Evolutionary conservation across 306 rosid species (phyloP), one percentile per base, ranked within the genome.

Genomic region (Cucumis hystrix): DNA sequence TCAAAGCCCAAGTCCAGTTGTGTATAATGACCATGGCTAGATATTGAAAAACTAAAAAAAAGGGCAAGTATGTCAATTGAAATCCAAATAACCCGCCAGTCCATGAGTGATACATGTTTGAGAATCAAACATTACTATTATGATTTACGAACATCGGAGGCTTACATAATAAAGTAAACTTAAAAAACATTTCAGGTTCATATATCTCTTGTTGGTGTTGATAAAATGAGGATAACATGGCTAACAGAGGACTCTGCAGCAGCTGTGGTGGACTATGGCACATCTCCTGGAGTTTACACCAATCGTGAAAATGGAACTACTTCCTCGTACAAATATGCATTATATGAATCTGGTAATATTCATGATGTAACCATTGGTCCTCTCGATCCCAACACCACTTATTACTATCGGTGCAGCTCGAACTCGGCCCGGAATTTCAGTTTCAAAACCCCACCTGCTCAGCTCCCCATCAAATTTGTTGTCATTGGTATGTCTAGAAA

Each of bases 221-320:
- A 89, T 79, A 85, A 79, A 78, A 88, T 91, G 91, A 89, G 91
- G 65, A 83, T 95, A 74, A 64, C 93, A 3, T 95, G 99, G 99
- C 83, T 89, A 8, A 89, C 99, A 2, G 23, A 80, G 4, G 71
- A 63, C 51, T 67, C 87, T 57, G 79, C 80, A 9, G 21, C 82
- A 0, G 79, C 93, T 40, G 85, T 63, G 78, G 87, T 95, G 2
- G 64, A 79, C 6, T 95, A 86, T 39, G 83, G 93, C 39, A 75
- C 85, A 77, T 79, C 88, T 67, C 83, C 92, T 3, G 86, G 86
- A 15, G 85, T 78, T 16, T 68, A 83, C 66, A 61, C 68, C 0
- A 10, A 16, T 28, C 30, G 79, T n/a, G 87, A 82, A 25, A 79
- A 78, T 6, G 97, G 99, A 17, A 67, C 30, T 0, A 85, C 91